Base-by-base conservation (phyloP, 371 early-diverging fungal genomes). In the Haplosporangium sp. region DNA sequence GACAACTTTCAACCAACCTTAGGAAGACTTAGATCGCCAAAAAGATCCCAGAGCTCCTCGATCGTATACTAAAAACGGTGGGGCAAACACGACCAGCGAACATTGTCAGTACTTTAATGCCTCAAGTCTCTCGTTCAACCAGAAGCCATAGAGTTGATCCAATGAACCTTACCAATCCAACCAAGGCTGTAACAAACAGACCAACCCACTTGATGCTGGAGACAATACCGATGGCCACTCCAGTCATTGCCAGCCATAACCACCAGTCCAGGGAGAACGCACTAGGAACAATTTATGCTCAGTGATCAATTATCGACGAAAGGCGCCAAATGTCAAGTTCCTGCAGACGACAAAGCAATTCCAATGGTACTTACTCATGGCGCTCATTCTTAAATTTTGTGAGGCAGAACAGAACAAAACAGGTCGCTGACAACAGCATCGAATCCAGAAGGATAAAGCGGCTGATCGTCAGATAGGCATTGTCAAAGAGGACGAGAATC, bases 141-240 rank as follows among this genome's bases (percentile, higher is more conserved):
- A 45, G 5, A 61, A 54, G 13, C n/a, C 2, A 20, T 16, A 29
- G n/a, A 40, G 5, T 29, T 52, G 45, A n/a, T 14, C 46, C n/a
- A 14, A 14, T 46, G 12, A 46, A 46, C 4, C 63, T 59, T 81
- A 89, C 89, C 60, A 98, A 60, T 8, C 99, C 99, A 41, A 99
- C 98, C 18, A 98, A 83, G 9, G 97, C 96, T 6, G 96, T 95
- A 16, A 93, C 93, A 82, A 99, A 95, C 54, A 98, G 85, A 1
- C 99, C 99, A 40, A 99, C 99, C 99, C 99, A 99, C 82, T 99
- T 99, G 16, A 99, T 93, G 85, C 99, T 98, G 10, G 91, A 83
- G 8, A 93, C 96, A 57, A 94, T 87, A 36, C 99, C 99, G 29
- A 99, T 81, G 16, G 95, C 93, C 5, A 94, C 73, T 52, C 99